Percentiles rank a stretch among this genome's conserved stretches.
These are phyloP conservation scores for Verticillium nonalfalfae DNA, from an alignment of 2,329 filamentous ascomycete species.

Conservation along the genomic window DNA sequence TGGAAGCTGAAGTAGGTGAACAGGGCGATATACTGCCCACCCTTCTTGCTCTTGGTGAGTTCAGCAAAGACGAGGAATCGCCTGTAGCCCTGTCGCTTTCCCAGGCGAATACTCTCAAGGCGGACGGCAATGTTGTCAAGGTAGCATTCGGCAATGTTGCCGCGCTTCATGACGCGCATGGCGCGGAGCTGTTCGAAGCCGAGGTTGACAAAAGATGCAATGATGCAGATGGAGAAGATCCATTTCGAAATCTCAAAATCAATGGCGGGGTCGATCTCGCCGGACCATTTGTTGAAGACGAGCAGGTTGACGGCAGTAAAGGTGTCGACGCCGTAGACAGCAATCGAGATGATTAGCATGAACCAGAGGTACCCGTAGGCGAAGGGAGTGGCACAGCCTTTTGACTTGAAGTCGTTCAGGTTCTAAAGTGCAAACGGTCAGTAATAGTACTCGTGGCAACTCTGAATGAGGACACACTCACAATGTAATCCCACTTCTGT, in stretches of 20 bases:
- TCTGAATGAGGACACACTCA: constrained; percentile 32
- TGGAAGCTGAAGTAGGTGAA: constrained; percentile 82
- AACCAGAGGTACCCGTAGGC: constrained; percentile 80
- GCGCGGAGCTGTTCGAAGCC: constrained; percentile 75
- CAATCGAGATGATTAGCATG: constrained; percentile 69
- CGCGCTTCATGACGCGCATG: constrained; percentile 71
- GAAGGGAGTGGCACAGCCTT: constrained; percentile 67
- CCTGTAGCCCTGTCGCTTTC: constrained; percentile 71
- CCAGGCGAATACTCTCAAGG: constrained; percentile 74
- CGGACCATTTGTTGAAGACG: constrained; percentile 83
- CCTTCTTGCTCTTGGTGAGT: constrained; percentile 86
- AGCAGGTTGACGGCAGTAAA: constrained; percentile 92
- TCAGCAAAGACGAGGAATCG: constrained; percentile 90
- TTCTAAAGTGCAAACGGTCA: constrained; percentile 22
- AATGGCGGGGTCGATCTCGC: constrained; percentile 72
- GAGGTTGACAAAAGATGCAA: constrained; percentile 80
- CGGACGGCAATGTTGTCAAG: constrained; percentile 81
- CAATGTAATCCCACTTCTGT: constrained; percentile 93
- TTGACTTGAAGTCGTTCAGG: constrained; percentile 73
- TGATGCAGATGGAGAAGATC: constrained; percentile 92
- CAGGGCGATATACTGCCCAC: constrained; percentile 81
- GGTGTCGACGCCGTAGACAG: constrained; percentile 84
- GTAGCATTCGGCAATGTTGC: constrained; percentile 86
- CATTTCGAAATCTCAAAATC: constrained; percentile 77
- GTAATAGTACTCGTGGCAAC: background rate